These are phyloP conservation scores for Thelonectria olida DNA, from an alignment of 2,329 filamentous ascomycete genomes.

Conservation along the genomic window DNA sequence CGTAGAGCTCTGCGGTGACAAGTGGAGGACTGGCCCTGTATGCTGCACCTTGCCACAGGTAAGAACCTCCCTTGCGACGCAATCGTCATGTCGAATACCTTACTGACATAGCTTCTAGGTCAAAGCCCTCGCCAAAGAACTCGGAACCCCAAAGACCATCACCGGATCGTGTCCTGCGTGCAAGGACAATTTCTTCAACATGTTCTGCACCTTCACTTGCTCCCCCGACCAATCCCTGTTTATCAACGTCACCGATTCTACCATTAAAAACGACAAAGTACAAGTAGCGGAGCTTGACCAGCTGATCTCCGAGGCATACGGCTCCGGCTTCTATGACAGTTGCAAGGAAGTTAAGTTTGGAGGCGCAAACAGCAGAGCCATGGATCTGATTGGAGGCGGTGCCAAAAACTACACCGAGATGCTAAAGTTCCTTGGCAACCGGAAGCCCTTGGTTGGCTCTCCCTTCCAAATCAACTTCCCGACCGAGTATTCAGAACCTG, in stretches of 20 bases:
- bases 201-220: slow-evolving; percentile 98
- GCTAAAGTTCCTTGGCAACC: slow-evolving; percentile 90
- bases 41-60: slow-evolving; percentile 88
- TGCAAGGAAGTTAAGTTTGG: slow-evolving; percentile 99
- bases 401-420: slow-evolving; percentile 90
- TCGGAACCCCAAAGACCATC: slow-evolving; percentile 87
- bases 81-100: slow-evolving; percentile 8
- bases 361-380: slow-evolving; percentile 90
- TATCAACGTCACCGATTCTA: slow-evolving; percentile 85
- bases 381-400: slow-evolving; percentile 94
- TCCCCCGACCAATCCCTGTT: slow-evolving; percentile 97
- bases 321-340: slow-evolving; percentile 90
- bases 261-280: slow-evolving; percentile 64
- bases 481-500: slow-evolving; percentile 65
- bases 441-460: slow-evolving; percentile 84
- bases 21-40: slow-evolving; percentile 85
- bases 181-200: slow-evolving; percentile 98
- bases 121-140: slow-evolving; percentile 80
- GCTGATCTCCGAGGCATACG: slow-evolving; percentile 84
- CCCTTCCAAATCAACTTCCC: slow-evolving; percentile 99
- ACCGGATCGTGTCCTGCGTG: slow-evolving; percentile 95
- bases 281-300: slow-evolving; percentile 93
- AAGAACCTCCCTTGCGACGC: slow-evolving; percentile 34
- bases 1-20: slow-evolving; percentile 83
- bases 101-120: slow-evolving; percentile 61